phyloP scores from a whole-genome alignment of 2,329 filamentous ascomycete species.

The Graphilbum fragrans region DNA sequence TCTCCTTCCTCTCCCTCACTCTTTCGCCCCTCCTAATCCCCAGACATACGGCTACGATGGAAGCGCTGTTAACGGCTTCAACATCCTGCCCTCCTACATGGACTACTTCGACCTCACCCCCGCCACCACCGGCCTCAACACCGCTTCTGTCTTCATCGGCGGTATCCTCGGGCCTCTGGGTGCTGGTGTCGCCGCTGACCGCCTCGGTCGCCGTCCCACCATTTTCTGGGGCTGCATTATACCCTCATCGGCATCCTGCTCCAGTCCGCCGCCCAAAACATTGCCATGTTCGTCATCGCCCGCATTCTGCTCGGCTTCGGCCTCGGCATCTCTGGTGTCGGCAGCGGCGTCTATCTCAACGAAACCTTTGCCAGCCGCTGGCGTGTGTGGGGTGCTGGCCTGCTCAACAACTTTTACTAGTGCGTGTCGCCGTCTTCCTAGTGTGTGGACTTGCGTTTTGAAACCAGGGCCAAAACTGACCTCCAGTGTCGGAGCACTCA shows the following conservation, averaged over 20 bases:
- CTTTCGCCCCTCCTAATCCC: no score
- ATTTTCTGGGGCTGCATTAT: slow-evolving; percentile 8
- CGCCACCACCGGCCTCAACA: slow-evolving; percentile 40
- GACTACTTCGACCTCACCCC: slow-evolving; percentile 43
- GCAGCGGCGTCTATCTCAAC: slow-evolving; percentile 28
- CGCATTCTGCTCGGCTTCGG: slow-evolving; percentile 23
- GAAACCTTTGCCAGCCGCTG: slow-evolving; percentile 33
- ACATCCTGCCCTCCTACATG: slow-evolving; percentile 42
- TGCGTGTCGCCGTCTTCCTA: slow-evolving; percentile 9
- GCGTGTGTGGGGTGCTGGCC: slow-evolving; percentile 28
- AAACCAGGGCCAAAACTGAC: not conserved
- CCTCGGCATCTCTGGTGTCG: slow-evolving; percentile 16
- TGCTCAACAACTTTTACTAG: slow-evolving; percentile 18
- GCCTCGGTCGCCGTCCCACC: slow-evolving; percentile 11
- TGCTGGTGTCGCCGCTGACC: slow-evolving; percentile 28
- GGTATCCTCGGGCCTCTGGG: slow-evolving; percentile 30
- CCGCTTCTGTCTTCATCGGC: slow-evolving; percentile 41
- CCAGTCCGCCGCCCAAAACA: slow-evolving; percentile 12
- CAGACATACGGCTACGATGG: slow-evolving; percentile 31
- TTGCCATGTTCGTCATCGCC: slow-evolving; percentile 15
- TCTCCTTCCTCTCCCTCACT: slow-evolving; percentile 15
- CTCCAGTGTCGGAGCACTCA: slow-evolving; percentile 23
- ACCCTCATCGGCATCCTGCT: slow-evolving; percentile 12
- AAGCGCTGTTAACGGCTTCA: slow-evolving; percentile 43
- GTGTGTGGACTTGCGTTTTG: not conserved